Conservation (phyloP, 75 land plant species). For the Sequoia sempervirens region DNA sequence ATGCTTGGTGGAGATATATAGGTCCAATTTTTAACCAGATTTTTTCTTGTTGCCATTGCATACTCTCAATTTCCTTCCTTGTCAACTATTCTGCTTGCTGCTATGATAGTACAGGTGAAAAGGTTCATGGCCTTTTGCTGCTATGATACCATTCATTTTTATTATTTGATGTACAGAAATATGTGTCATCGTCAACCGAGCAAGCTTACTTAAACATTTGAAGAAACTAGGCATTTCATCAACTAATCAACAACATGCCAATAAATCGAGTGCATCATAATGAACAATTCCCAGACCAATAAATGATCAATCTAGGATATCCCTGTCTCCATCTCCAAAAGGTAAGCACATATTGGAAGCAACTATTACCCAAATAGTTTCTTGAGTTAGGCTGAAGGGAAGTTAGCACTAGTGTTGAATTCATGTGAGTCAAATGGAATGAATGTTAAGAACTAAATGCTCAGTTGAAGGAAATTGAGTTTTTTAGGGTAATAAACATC, state of each 20-base stretch:
- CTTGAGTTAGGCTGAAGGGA: not conserved
- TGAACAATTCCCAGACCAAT: not conserved
- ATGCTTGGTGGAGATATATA: not conserved
- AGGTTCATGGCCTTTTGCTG: not conserved
- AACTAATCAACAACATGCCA: not conserved
- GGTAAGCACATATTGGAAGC: not conserved
- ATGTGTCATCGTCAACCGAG: not conserved
- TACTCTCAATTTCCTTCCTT: not conserved
- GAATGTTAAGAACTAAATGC: not conserved
- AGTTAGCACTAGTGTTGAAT: not conserved
- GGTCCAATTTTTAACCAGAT: not conserved
- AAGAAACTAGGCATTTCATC: not conserved
- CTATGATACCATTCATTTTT: not conserved
- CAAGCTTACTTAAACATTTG: not conserved
- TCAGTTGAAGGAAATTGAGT: not conserved
- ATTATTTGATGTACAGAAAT: no score
- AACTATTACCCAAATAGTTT: not conserved
- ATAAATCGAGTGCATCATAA: not conserved
- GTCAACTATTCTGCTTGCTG: not conserved
- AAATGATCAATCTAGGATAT: not conserved
- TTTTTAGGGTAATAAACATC: not conserved
- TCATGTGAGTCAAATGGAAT: not conserved
- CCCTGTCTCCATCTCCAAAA: no score
- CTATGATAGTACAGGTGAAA: no score
- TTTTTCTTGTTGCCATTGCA: not conserved